Evolutionary conservation across 2,329 filamentous ascomycete genomes (phyloP).

Genomic region (Gnomoniopsis sp.): DNA sequence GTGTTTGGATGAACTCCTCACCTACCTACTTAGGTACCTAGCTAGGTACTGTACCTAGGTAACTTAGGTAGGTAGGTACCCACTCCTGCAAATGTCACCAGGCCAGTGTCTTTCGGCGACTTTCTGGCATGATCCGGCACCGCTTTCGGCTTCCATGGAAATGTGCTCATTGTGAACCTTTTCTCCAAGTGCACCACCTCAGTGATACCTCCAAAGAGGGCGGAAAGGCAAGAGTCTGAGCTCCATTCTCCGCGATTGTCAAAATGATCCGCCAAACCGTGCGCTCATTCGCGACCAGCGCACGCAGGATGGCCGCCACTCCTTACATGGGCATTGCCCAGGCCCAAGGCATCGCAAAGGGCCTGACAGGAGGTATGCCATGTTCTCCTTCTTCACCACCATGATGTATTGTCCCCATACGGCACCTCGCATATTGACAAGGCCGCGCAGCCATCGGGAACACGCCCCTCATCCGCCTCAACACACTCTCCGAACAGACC

Average conservation of each 20-base stretch:
- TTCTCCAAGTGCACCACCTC: background rate
- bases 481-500: conserved; percentile 82
- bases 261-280: conserved; percentile 68
- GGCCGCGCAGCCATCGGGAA: conserved; percentile 81
- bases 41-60: background rate
- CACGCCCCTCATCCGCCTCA: conserved; percentile 88
- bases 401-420: background rate
- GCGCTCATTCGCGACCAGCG: conserved; percentile 64
- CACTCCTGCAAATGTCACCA: background rate
- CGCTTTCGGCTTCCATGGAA: conserved; percentile 4
- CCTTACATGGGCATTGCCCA: conserved; percentile 72
- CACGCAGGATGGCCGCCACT: conserved; percentile 48
- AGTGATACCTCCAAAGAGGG: background rate
- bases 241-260: background rate
- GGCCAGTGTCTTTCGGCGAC: background rate
- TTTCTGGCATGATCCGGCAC: background rate
- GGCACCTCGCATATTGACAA: background rate
- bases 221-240: background rate
- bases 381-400: background rate
- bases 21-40: too few relatives aligned
- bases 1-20: background rate
- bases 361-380: conserved; percentile 73
- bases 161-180: background rate
- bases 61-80: background rate
- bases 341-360: conserved; percentile 74